Conservation (phyloP, 2,329 filamentous ascomycete genomes). For the Paraconiothyrium sp. region DNA sequence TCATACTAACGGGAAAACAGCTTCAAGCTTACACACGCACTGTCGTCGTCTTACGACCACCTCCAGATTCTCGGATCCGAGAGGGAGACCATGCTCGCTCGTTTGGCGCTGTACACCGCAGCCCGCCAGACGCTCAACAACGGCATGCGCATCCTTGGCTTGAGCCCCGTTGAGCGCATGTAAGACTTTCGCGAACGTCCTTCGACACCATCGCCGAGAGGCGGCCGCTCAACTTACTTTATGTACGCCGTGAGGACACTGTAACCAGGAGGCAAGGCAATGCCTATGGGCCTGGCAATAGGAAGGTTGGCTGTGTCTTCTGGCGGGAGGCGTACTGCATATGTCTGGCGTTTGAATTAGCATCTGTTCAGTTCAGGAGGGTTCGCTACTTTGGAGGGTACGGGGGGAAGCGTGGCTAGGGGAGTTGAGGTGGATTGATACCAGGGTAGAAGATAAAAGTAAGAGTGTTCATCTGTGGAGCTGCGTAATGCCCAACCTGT, state of each 20-base stretch:
- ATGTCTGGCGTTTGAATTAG: background rate
- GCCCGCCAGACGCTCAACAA: slow-evolving; percentile 80
- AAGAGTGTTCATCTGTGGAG: background rate
- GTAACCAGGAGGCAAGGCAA: too few relatives aligned
- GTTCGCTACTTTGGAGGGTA: background rate
- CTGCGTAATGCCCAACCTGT: too few relatives aligned
- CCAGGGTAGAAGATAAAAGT: background rate
- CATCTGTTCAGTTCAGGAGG: background rate
- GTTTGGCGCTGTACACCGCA: slow-evolving; percentile 75
- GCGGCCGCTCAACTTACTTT: too few relatives aligned
- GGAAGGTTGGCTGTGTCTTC: background rate
- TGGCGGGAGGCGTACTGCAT: background rate
- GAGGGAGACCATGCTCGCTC: slow-evolving; percentile 72
- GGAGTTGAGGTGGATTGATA: background rate
- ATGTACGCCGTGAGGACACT: too few relatives aligned
- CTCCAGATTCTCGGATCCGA: slow-evolving; percentile 80
- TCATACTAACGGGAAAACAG: background rate
- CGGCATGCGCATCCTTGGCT: slow-evolving; percentile 82
- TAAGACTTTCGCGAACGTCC: background rate
- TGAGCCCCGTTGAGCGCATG: slow-evolving; percentile 74
- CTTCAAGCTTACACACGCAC: slow-evolving; percentile 76
- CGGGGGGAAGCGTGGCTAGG: background rate
- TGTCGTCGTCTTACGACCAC: slow-evolving; percentile 82
- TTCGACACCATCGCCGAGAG: background rate
- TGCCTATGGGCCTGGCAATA: too few relatives aligned